Percentiles rank a stretch among this genome's conserved stretches.
phyloP scores from a whole-genome alignment of 306 rosid genomes.

The Pueraria montana region DNA sequence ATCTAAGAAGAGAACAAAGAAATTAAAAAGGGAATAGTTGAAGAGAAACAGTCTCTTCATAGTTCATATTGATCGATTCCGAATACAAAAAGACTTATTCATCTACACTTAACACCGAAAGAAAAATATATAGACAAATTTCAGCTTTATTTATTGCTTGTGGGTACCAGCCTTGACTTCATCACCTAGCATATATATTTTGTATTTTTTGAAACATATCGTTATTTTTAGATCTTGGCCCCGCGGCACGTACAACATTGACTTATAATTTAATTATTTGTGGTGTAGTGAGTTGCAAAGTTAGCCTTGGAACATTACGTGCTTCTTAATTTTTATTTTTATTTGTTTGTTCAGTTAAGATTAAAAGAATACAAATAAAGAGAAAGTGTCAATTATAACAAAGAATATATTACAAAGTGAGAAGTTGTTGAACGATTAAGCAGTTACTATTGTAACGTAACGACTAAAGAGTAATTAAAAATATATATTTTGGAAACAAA shows the following conservation, averaged over 20 bases:
- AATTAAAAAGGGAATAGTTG: not conserved
- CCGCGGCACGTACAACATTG: not conserved
- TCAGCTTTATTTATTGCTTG: conserved; percentile 27
- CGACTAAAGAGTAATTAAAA: not conserved
- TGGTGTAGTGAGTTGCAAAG: not conserved
- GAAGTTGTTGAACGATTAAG: not conserved
- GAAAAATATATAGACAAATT: not conserved
- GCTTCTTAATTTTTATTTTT: not conserved
- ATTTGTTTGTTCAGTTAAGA: not conserved
- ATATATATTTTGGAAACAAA: too few relatives aligned
- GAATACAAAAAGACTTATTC: conserved; percentile 13
- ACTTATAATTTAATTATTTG: not conserved
- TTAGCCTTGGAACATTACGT: not conserved
- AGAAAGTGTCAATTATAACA: not conserved
- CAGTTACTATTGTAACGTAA: not conserved
- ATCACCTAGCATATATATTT: not conserved
- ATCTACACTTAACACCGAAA: not conserved
- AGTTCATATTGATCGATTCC: conserved; percentile 8
- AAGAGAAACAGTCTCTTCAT: not conserved
- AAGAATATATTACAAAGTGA: not conserved
- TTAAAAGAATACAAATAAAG: not conserved
- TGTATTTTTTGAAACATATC: not conserved
- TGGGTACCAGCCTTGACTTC: conserved; percentile 34
- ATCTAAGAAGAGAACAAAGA: not conserved
- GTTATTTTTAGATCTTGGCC: not conserved